These are phyloP conservation scores for Aspergillus carbonarius DNA, from an alignment of 2,329 filamentous ascomycete genomes.

Conservation along the genomic window DNA sequence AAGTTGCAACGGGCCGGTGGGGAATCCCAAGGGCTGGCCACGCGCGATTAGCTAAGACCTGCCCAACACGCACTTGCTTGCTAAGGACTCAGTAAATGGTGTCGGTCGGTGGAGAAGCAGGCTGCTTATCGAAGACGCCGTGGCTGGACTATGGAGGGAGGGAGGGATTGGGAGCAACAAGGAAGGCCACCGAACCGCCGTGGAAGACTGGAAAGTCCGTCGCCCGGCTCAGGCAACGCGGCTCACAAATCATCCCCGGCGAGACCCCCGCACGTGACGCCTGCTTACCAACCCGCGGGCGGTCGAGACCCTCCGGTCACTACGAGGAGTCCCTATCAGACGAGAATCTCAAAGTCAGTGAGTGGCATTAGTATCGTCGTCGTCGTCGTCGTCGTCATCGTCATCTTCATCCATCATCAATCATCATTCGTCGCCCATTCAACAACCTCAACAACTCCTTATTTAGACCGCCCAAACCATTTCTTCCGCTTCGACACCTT, in stretches of 20 bases:
- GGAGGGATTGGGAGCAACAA: background rate
- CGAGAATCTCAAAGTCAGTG: too few species aligned
- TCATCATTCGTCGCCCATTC: background rate
- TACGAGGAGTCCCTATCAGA: too few species aligned
- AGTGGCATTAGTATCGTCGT: conserved; percentile 1
- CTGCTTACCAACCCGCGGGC: conserved; percentile 15
- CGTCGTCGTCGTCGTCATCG: background rate
- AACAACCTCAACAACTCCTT: conserved; percentile 12
- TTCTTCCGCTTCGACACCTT: conserved; percentile 27
- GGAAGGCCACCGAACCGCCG: background rate
- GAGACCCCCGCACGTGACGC: conserved; percentile 20
- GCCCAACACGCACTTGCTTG: too few species aligned
- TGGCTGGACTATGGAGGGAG: background rate
- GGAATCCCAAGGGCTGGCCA: conserved; percentile 14
- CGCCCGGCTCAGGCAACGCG: background rate
- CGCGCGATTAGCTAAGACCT: conserved; percentile 20
- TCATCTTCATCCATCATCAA: too few species aligned
- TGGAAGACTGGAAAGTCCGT: too few species aligned
- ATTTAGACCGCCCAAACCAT: conserved; percentile 30
- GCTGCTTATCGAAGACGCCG: background rate
- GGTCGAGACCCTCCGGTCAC: too few species aligned
- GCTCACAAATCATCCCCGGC: conserved; percentile 12
- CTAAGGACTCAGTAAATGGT: too few species aligned
- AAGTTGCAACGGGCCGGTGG: background rate
- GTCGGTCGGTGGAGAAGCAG: background rate